Evolutionary conservation across 768 basidiomycete genomes (phyloP).

Genomic region (Tylopilus rubrobrunneus): DNA sequence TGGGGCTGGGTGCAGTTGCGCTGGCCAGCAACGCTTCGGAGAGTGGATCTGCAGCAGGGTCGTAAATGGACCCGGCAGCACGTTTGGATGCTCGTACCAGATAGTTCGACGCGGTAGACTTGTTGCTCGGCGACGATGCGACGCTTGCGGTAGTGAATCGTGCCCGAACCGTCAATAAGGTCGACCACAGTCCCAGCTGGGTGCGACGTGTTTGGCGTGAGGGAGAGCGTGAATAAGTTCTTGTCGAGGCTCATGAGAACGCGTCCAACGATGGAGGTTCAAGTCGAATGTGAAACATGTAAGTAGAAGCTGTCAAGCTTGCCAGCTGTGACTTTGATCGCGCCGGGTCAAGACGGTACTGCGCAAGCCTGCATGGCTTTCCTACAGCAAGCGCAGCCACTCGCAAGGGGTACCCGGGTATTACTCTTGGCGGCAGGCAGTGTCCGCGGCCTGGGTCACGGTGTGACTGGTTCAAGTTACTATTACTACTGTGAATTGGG

Average conservation of each 20-base stretch:
- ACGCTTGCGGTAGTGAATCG: slow-evolving; percentile 69
- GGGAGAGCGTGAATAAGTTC: slow-evolving; percentile 77
- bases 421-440: too few relatives aligned
- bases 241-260: slow-evolving; percentile 72
- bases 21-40: slow-evolving; percentile 70
- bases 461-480: too few relatives aligned
- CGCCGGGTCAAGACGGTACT: too few relatives aligned
- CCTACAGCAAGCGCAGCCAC: too few relatives aligned
- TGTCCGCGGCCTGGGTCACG: too few relatives aligned
- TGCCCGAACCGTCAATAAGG: slow-evolving; percentile 62
- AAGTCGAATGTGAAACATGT: not conserved
- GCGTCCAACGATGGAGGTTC: too few relatives aligned
- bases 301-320: too few relatives aligned
- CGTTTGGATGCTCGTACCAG: slow-evolving; percentile 42
- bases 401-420: too few relatives aligned
- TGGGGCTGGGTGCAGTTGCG: slow-evolving; percentile 57
- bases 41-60: slow-evolving; percentile 55
- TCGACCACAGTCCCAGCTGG: slow-evolving; percentile 53
- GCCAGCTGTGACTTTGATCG: too few relatives aligned
- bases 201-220: slow-evolving; percentile 57
- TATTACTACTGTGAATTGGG: too few relatives aligned
- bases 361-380: too few relatives aligned
- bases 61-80: not conserved
- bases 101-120: slow-evolving; percentile 63
- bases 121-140: slow-evolving; percentile 41